Base-by-base conservation (phyloP, 306 rosid genomes). In the Cicer pinnatifidum region DNA sequence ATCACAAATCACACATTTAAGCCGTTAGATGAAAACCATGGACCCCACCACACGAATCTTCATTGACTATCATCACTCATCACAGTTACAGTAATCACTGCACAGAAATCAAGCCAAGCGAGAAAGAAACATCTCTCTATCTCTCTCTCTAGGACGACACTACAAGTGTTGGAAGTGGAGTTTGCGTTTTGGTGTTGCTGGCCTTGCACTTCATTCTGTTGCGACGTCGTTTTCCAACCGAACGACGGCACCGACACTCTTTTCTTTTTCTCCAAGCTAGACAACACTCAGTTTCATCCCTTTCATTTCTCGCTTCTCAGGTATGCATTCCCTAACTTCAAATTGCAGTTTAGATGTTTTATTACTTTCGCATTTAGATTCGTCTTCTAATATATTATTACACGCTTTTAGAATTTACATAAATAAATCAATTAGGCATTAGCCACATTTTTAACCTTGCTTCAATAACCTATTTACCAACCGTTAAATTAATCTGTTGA, bases 241-340 rank as follows among this genome's bases (percentile, higher is more conserved):
- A 56, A 72, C 64, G 68, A 46, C n/a, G 1, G 11, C 92, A 91
- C 98, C 94, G 97, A 93, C 98, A 86, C 86, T 13, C 58, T 3
- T 75, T 82, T 1, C 86, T 84, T 77, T 79, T 3, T 68, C 85
- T 67, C 67, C 68, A 70, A 77, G 78, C 66, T 72, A 66, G 35
- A 53, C 9, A 6, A 40, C 28, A 7, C 56, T 76, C 44, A 78
- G 1, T 73, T 60, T 17, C 35, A 28, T 28, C 35, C n/a, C 47
- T 75, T 78, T 41, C 83, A 39, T 78, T 56, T 80, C 17, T 37
- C 19, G 54, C 65, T 61, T 72, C 62, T 44, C 79, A 12, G 89
- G 93, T 87, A 48, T 13, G 85, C 62, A 6, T 58, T 51, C 9
- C 11, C 6, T 7, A 54, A 41, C 23, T 67, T 57, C 80, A 9